phyloP scores from a whole-genome alignment of 306 rosid species.

The Lithocarpus polystachyus region DNA sequence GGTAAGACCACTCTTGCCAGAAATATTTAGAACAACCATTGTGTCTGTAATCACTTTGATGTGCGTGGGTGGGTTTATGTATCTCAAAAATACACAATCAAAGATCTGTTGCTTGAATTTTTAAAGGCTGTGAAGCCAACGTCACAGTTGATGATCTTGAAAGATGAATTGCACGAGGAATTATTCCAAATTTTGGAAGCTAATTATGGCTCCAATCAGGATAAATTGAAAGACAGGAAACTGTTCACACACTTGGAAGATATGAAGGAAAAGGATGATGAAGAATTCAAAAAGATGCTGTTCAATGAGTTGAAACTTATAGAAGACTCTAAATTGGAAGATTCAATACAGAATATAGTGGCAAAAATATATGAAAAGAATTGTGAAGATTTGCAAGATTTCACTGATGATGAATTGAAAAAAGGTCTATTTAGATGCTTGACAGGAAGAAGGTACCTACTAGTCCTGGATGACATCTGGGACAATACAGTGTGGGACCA shows the following conservation, averaged over 20 bases:
- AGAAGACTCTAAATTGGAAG: too few species aligned
- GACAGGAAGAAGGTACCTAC: neutral
- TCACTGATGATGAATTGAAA: neutral
- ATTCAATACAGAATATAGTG: fast-evolving
- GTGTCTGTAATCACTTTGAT: neutral
- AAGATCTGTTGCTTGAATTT: neutral
- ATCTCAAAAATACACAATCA: neutral
- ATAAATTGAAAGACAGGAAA: too few species aligned
- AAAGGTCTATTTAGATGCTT: neutral
- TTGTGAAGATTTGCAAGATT: too few species aligned
- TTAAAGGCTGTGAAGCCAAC: neutral
- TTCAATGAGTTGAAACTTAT: too few species aligned
- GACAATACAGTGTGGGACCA: neutral
- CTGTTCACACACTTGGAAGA: too few species aligned
- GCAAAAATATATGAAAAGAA: too few species aligned
- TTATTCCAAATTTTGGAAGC: too few species aligned
- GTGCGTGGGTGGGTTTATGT: neutral
- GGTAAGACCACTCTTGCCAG: neutral
- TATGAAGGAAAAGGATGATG: too few species aligned
- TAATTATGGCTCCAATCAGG: fast-evolving
- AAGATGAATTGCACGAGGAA: too few species aligned
- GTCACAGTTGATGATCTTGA: neutral
- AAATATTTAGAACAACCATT: neutral
- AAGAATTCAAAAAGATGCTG: too few species aligned
- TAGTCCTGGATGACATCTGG: neutral